Base-by-base conservation (phyloP, 2,329 filamentous ascomycete species). In the Orbilia ellipsospora region DNA sequence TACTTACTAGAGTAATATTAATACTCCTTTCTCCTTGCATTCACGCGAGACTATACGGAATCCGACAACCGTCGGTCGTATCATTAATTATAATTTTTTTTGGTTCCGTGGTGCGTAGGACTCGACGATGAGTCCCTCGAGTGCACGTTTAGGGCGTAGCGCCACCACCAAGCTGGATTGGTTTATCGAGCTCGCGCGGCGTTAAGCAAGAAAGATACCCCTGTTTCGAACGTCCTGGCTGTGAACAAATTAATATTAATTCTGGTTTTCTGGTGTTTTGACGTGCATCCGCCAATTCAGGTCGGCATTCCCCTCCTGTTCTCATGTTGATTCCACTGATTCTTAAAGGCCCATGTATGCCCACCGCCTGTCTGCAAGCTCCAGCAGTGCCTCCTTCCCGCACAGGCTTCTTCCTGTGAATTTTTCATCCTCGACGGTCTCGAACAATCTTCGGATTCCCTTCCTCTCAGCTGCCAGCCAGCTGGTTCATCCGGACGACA, bases 151-250 rank as follows among this genome's bases (percentile, higher is more conserved):
- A 12, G 12, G 31, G 48, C 60, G 68, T 54, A 65, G 63, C 70
- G 70, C 70, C 70, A 74, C 70, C 63, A 68, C 45, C 61, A 60
- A 73, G 60, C 31, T 36, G 31, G 31, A 36, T 36, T 36, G 31
- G 31, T 36, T 36, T 36, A 36, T 36, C 31, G 10, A 36, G 31
- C 16, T 16, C 16, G 42, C 60, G 26, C 72, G 72, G 72, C 72
- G 72, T 75, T 69, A 75, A 74, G 63, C 57, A 74, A 75, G 54
- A 75, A 67, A 31, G 20, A 10, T 16, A 44, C 62, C 70, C 63
- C 59, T 60, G 69, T 63, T 45, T 45, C 44, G 13, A n/a, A 48
- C 31, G 31, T 36, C 31, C 31, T 7, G 31, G 6, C 31, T 36
- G 31, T 7, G 31, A 36, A 36, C 31, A 10, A 36, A 7, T 36